phyloP scores from a whole-genome alignment of 163 green algal species.

The Chlorella variabilis region DNA sequence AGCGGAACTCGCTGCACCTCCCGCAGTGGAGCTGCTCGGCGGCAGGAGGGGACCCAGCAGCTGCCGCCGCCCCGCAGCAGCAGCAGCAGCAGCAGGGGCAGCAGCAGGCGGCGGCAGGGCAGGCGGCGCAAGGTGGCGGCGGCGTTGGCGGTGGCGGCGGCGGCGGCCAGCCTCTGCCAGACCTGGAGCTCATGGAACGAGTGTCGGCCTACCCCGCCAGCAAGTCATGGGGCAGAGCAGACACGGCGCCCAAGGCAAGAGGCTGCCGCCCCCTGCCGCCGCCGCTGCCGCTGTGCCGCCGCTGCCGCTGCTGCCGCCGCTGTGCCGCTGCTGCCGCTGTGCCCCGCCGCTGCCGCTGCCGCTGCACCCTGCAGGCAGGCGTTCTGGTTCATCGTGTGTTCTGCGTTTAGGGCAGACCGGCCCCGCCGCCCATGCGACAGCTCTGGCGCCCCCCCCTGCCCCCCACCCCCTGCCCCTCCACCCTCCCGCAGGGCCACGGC shows the following conservation, averaged over 20 bases:
- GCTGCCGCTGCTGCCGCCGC: no score
- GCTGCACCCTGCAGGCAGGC: no score
- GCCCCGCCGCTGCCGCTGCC: no score
- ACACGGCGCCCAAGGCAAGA: conserved; percentile 40
- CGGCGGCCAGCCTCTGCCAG: background rate
- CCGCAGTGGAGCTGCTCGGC: background rate
- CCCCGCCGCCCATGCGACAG: no score
- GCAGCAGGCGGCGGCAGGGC: background rate
- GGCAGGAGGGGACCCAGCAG: background rate
- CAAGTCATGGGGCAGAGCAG: conserved; percentile 36
- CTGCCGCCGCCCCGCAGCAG: background rate
- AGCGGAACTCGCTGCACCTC: conserved; percentile 38
- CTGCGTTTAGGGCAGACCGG: no score
- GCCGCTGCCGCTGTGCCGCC: no score
- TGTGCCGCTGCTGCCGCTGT: no score
- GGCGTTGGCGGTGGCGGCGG: background rate
- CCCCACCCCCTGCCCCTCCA: background rate
- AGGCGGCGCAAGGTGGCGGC: background rate
- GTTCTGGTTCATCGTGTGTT: no score
- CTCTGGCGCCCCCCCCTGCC: no score
- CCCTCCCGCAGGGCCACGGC: conserved; percentile 33
- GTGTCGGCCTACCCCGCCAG: conserved; percentile 56
- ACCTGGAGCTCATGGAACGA: conserved; percentile 41
- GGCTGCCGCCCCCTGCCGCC: no score
- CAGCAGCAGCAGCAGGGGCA: background rate